phyloP scores from a whole-genome alignment of 2,329 filamentous ascomycete genomes.

The Cladosporium sp. region DNA sequence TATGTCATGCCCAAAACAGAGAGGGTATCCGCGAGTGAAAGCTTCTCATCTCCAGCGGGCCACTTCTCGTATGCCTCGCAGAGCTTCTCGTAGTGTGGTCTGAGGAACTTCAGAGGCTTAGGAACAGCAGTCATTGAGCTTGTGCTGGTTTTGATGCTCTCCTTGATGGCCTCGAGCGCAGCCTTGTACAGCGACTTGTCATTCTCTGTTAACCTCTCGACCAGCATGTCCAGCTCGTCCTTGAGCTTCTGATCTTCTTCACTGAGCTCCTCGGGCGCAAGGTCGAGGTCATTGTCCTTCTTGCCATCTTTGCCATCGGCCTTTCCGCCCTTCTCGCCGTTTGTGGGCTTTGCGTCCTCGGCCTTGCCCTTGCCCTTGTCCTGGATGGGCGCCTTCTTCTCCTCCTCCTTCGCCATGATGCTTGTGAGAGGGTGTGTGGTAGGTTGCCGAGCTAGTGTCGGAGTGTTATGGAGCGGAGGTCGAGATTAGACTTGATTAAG shows the following conservation, averaged over 20 bases:
- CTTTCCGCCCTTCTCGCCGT: conserved; percentile 51
- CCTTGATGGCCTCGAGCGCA: conserved; percentile 94
- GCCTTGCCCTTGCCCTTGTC: conserved; percentile 98
- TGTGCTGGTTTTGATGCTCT: conserved; percentile 97
- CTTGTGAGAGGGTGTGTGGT: conserved; percentile 4
- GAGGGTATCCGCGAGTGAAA: conserved; percentile 85
- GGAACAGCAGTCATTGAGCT: conserved; percentile 99
- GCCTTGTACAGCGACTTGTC: conserved; percentile 87
- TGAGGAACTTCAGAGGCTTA: conserved; percentile 95
- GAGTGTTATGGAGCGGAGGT: background rate
- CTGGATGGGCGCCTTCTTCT: conserved; percentile 66
- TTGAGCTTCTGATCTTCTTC: conserved; percentile 99
- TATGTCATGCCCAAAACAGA: conserved; percentile 99
- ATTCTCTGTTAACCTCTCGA: conserved; percentile 88
- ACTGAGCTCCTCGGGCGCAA: conserved; percentile 79
- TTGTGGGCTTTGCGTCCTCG: conserved; percentile 63
- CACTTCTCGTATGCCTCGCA: conserved; percentile 87
- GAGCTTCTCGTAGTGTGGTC: conserved; percentile 91
- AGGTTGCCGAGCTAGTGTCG: background rate
- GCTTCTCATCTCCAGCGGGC: conserved; percentile 81
- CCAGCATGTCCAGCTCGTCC: conserved; percentile 95
- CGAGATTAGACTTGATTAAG: background rate
- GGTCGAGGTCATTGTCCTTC: conserved; percentile 74
- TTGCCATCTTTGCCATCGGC: conserved; percentile 63
- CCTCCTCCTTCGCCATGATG: conserved; percentile 84